A percentile compares a stretch with the other conserved stretches of the same genome.
Evolutionary conservation across 164 flowering plant genomes (phyloP).

Genomic region (Macadamia integrifolia): DNA sequence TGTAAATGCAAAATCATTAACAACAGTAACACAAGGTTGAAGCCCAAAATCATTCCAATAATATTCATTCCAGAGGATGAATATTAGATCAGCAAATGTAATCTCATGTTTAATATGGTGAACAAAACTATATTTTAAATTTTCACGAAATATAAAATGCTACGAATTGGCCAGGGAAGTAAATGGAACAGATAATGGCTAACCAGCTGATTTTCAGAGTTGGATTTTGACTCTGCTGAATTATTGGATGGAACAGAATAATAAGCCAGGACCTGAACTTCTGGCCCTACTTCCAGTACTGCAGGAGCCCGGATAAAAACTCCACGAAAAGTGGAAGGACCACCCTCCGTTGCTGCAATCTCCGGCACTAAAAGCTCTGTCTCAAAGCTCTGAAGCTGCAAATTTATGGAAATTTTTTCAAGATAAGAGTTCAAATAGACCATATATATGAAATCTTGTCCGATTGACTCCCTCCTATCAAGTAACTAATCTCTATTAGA

Average conservation of each 20-base stretch:
- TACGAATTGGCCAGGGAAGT: background rate
- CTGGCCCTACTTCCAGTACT: constrained; percentile 79
- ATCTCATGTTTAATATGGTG: background rate
- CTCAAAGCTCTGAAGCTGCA: constrained; percentile 91
- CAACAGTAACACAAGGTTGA: too few species aligned
- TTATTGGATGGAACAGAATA: constrained; percentile 39
- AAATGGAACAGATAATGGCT: constrained; percentile 4
- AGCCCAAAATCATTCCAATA: too few species aligned
- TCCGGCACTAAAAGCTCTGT: constrained; percentile 64
- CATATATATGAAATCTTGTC: background rate
- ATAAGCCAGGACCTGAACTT: constrained; percentile 81
- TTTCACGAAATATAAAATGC: background rate
- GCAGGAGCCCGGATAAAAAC: constrained; percentile 98
- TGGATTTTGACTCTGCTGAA: constrained; percentile 20
- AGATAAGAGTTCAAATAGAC: background rate
- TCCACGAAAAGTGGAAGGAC: constrained; percentile 73
- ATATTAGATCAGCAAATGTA: background rate
- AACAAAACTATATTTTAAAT: background rate
- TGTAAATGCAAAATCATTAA: too few species aligned
- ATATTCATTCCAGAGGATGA: background rate
- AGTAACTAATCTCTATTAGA: too few species aligned
- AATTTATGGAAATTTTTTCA: background rate
- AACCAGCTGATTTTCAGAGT: constrained; percentile 43
- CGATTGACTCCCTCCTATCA: too few species aligned
- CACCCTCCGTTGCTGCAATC: constrained; percentile 76